Evolutionary conservation across 495 filamentous ascomycete species (phyloP), one percentile per base, ranked within the genome.

Genomic region (Annulohypoxylon stygium): DNA sequence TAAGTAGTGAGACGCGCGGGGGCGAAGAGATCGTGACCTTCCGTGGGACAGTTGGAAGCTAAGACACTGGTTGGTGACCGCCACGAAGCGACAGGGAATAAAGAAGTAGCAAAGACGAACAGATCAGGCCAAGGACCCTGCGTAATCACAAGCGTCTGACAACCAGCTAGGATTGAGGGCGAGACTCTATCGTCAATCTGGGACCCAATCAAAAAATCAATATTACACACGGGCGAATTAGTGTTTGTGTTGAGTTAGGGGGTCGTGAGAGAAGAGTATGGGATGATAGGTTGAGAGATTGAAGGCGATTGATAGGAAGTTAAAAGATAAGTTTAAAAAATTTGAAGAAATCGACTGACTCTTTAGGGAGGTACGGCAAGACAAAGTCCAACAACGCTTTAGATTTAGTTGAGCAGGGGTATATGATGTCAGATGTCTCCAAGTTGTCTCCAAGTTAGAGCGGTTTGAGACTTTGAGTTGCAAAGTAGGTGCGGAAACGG

Each of bases 1-100:
- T 74, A 74, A 65, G 65, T 74, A 69, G 12, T 69, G 65, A 54
- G 63, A 23, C 62, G 50, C 67, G 67, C 59, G 67, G 60, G 65
- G 64, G 34, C 57, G 71, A 74, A 61, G 65, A 47, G 41, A 65
- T 73, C 70, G 70, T 73, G 43, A 47, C 43, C 14, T 39, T 39
- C 36, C 39, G 43, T 47, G 57, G 63, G 58, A 67, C 41, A 30
- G 7, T 33, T 33, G 36, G n/a, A 65, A 68, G 47, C 26, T 50
- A 61, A 50, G 57, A 45, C 34, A 45, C 23, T 61, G 26, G 37
- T 66, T 69, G 61, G 71, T 69, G 61, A 65, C 65, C 55, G 61
- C 71, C 66, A 69, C 70, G 47, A 60, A 16, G 6, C 10, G 57
- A 58, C 68, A 71, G 68, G 68, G 69, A 61, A 66, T 62, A 71